phyloP scores from a whole-genome alignment of 192 early-diverging fungal species.

The Umbelopsis isabellina region DNA sequence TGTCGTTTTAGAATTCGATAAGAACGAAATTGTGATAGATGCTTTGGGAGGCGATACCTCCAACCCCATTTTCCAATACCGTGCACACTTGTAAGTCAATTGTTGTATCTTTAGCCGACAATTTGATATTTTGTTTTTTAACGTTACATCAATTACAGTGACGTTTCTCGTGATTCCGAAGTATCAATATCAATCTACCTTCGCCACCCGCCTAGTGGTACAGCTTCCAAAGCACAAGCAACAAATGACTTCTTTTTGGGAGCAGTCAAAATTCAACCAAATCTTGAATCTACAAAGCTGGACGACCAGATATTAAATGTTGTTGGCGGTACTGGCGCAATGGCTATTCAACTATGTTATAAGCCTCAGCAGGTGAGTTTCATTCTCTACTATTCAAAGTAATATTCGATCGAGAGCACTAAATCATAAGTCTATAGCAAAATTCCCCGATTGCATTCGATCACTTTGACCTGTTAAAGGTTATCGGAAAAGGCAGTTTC shows the following conservation, averaged over 20 bases:
- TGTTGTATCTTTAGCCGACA: not conserved
- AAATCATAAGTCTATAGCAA: conserved; percentile 48
- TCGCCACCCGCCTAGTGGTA: conserved; percentile 49
- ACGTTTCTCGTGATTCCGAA: conserved; percentile 64
- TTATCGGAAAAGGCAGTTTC: conserved; percentile 97
- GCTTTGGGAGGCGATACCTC: conserved; percentile 76
- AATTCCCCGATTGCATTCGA: conserved; percentile 79
- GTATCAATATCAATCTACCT: conserved; percentile 63
- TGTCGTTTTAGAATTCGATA: conserved; percentile 91
- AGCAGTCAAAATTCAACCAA: conserved; percentile 55
- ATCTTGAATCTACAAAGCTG: conserved; percentile 45
- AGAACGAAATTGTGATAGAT: conserved; percentile 89
- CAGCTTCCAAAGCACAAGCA: conserved; percentile 42
- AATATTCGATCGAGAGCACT: not conserved
- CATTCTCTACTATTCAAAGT: not conserved
- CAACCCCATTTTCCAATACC: conserved; percentile 78
- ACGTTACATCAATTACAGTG: conserved; percentile 38
- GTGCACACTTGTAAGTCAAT: conserved; percentile 76
- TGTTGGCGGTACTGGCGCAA: conserved; percentile 64
- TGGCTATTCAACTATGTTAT: conserved; percentile 75
- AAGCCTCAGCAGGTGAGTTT: conserved; percentile 62
- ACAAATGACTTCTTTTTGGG: conserved; percentile 61
- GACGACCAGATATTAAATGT: conserved; percentile 37
- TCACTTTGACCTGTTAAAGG: conserved; percentile 92
- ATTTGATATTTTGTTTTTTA: too few relatives aligned